Percentiles rank a stretch among this genome's conserved stretches.
These are phyloP conservation scores for Colletotrichum destructivum DNA, from an alignment of 2,329 filamentous ascomycete species.

Conservation along the genomic window DNA sequence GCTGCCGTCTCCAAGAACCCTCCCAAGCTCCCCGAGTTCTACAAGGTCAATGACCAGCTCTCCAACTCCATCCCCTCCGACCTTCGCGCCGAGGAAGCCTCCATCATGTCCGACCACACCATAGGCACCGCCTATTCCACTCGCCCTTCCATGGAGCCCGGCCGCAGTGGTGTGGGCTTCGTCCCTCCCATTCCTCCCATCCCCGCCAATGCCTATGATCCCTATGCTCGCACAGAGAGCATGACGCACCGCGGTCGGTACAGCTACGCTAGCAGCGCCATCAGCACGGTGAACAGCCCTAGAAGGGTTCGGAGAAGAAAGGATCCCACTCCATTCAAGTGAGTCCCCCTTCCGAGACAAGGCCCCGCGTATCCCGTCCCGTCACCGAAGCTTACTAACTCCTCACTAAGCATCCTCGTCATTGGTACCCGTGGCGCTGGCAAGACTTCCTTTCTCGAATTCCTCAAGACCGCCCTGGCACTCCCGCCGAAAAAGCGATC, in stretches of 20 bases:
- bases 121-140: constrained; percentile 53
- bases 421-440: constrained; percentile 89
- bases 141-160: constrained; percentile 70
- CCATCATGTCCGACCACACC: constrained; percentile 68
- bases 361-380: constrained; percentile 2
- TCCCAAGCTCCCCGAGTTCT: constrained; percentile 68
- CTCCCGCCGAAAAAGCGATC: constrained; percentile 84
- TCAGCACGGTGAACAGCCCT: constrained; percentile 94
- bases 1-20: constrained; percentile 62
- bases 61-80: constrained; percentile 67
- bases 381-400: constrained; percentile 4
- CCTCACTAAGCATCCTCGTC: constrained; percentile 80
- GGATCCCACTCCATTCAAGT: constrained; percentile 99
- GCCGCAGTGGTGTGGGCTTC: constrained; percentile 56
- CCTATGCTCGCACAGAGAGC: constrained; percentile 88
- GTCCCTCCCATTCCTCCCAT: constrained; percentile 69
- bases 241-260: constrained; percentile 97
- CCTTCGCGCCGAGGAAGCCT: constrained; percentile 73
- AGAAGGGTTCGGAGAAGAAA: constrained; percentile 93
- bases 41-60: constrained; percentile 62
- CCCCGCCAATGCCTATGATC: constrained; percentile 74
- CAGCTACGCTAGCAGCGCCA: constrained; percentile 93
- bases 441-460: constrained; percentile 97
- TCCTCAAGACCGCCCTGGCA: constrained; percentile 88
- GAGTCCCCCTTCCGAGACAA: constrained; percentile 60